Conservation (phyloP, 1,284 basidiomycete species). For the Cryptococcus sp. region DNA sequence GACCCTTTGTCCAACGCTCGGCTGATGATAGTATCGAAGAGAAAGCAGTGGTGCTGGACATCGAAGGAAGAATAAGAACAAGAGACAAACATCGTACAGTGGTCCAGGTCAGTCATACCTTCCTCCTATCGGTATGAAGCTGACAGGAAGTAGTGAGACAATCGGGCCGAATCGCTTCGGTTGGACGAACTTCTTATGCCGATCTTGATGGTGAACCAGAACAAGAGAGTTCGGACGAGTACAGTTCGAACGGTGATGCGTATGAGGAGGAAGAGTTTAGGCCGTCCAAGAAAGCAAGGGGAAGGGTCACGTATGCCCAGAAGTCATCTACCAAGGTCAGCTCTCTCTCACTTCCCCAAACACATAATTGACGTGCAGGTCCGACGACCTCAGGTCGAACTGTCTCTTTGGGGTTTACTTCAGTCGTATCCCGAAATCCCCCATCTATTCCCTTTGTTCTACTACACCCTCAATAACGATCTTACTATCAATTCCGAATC, state of each 20-base stretch:
- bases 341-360: background rate
- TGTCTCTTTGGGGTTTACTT: constrained; percentile 37
- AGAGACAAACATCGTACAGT: constrained; percentile 23
- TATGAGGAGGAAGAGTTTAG: constrained; percentile 39
- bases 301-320: constrained; percentile 9
- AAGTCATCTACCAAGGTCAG: constrained; percentile 20
- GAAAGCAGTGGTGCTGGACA: constrained; percentile 10
- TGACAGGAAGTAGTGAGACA: constrained; percentile 28
- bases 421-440: constrained; percentile 36
- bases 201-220: constrained; percentile 29
- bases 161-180: constrained; percentile 37
- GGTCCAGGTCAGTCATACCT: constrained; percentile 20
- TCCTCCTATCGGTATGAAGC: background rate
- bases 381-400: constrained; percentile 13
- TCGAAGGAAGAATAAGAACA: constrained; percentile 17
- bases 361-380: background rate
- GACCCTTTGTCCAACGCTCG: background rate
- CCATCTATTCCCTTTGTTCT: constrained; percentile 44
- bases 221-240: constrained; percentile 22
- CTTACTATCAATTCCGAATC: constrained; percentile 42
- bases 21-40: constrained; percentile 6
- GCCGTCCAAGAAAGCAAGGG: constrained; percentile 25
- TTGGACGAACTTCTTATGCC: constrained; percentile 38
- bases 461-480: constrained; percentile 42
- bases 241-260: constrained; percentile 15